Conservation (phyloP, 345 rosid species). For the Linum tenue region DNA sequence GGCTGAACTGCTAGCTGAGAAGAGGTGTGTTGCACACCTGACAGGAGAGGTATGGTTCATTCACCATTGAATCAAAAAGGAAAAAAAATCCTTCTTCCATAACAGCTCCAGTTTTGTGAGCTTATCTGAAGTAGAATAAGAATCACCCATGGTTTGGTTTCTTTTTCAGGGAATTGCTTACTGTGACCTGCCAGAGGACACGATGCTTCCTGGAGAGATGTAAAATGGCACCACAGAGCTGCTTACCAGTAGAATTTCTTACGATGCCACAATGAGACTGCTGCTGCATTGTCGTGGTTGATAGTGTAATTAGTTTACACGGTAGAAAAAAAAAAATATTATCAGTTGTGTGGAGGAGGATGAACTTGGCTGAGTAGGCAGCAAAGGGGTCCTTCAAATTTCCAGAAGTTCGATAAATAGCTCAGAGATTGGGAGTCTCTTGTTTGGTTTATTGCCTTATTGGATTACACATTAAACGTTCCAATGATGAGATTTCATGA, state of each 20-base stretch:
- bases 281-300: too few relatives aligned
- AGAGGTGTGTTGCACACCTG: constrained; percentile 94
- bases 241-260: constrained; percentile 5
- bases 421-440: too few relatives aligned
- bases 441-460: too few relatives aligned
- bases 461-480: too few relatives aligned
- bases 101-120: not conserved
- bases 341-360: not conserved
- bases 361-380: not conserved
- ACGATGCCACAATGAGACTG: not conserved
- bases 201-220: constrained; percentile 99
- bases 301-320: not conserved
- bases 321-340: too few relatives aligned
- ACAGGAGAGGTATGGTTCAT: constrained; percentile 64
- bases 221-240: constrained; percentile 18
- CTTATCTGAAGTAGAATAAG: not conserved
- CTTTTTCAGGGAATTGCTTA: constrained; percentile 65
- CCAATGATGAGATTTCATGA: too few relatives aligned
- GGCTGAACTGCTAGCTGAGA: constrained; percentile 86
- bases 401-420: too few relatives aligned
- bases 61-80: not conserved
- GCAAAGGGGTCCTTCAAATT: too few relatives aligned
- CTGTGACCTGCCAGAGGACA: constrained; percentile 93
- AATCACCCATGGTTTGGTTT: not conserved
- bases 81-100: not conserved